Conservation (phyloP, 1,284 basidiomycete genomes). For the Limonomyces culmigenus region DNA sequence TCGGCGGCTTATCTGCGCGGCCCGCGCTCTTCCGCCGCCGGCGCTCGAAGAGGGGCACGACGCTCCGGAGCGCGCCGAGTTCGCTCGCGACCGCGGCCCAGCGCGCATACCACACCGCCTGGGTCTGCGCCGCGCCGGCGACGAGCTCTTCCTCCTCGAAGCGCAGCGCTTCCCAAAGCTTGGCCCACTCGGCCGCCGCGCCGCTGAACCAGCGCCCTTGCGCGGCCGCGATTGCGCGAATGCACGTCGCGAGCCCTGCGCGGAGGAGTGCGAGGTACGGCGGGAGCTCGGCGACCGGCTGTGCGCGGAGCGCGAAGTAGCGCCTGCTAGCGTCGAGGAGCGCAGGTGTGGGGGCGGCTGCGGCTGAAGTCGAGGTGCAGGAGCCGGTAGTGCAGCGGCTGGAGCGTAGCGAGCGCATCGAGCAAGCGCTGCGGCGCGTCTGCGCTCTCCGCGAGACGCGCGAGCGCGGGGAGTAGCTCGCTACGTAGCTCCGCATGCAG, state of each 20-base stretch:
- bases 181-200: conserved; percentile 44
- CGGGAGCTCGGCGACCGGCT: conserved; percentile 53
- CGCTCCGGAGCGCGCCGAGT: conserved; percentile 26
- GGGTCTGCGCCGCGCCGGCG: conserved; percentile 43
- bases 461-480: conserved; percentile 35
- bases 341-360: conserved; percentile 40
- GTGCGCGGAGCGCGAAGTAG: conserved; percentile 55
- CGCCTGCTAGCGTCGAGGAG: conserved; percentile 45
- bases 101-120: conserved; percentile 45
- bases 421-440: conserved; percentile 47
- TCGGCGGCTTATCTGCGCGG: not conserved
- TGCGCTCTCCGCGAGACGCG: conserved; percentile 34
- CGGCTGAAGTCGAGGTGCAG: conserved; percentile 40
- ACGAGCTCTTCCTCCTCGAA: conserved; percentile 62
- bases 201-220: conserved; percentile 43
- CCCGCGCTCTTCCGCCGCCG: no score
- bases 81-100: conserved; percentile 45
- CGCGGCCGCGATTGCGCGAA: conserved; percentile 31
- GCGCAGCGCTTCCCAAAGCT: conserved; percentile 63
- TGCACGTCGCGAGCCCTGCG: conserved; percentile 31
- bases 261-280: conserved; percentile 39
- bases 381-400: conserved; percentile 47
- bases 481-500: conserved; percentile 34
- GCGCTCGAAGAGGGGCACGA: not conserved
- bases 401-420: conserved; percentile 49